Base-by-base conservation (phyloP, 306 rosid species). In the Quercus berberidifolia region DNA sequence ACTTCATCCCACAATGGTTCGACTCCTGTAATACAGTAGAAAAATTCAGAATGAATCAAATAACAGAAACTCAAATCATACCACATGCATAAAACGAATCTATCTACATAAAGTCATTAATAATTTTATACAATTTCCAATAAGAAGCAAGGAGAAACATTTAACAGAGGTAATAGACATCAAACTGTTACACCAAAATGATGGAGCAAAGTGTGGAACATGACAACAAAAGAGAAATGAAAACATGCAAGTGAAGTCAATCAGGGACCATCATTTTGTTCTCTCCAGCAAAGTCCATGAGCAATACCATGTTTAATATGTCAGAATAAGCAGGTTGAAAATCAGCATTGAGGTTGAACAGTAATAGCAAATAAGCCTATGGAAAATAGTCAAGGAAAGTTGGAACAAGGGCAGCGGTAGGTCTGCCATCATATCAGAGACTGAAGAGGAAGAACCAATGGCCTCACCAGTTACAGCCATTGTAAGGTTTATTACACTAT, bases 1-100 rank as follows among this genome's bases (percentile, higher is more conserved):
- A 94, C 92, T 87, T 90, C 91, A 86, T 94, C 97, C 99, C 99
- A 94, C 76, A 94, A 82, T 73, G 97, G 97, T 84, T 92, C 94
- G 60, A 94, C 90, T 81, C 99, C 99, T 94, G 85, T 69, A 57
- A 80, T 57, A 78, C 82, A 56, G 79, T 54, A 84, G 77, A 49
- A 5, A 35, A 20, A 76, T 51, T 23, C 28, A 52, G 58, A 76
- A 33, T 25, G 56, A 21, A 82, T 21, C 58, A 43, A 52, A 33
- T 21, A 31, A 74, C 65, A 41, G 12, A 77, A 41, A 58, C 26
- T 4, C 12, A 58, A 26, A 43, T 23, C 52, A 20, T 52, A n/a
- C 33, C 23, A 58, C 81, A 56, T 15, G 31, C 17, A 28, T 11
- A 65, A 28, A 64, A 64, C 43, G 8, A 31, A n/a, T 26, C 13